Evolutionary conservation across 2,329 filamentous ascomycete genomes (phyloP).

Genomic region (Rugonectria rugulosa): DNA sequence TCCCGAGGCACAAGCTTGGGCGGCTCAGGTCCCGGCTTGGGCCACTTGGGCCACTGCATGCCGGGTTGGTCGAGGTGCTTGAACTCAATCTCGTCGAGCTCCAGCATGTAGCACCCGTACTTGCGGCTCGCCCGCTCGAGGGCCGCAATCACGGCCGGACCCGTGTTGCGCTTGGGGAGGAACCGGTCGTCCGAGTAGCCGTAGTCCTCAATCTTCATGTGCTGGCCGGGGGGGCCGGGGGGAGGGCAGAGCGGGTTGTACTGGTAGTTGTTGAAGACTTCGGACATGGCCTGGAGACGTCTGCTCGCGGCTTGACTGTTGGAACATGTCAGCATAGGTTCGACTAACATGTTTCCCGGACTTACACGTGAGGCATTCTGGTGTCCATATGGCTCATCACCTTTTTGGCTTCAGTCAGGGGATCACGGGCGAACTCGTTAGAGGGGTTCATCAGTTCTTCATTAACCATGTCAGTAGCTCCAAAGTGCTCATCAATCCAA

Average conservation of each 20-base stretch:
- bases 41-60: background rate
- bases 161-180: background rate
- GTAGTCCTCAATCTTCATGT: slow-evolving; percentile 19
- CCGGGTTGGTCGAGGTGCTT: slow-evolving; percentile 2
- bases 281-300: slow-evolving; percentile 30
- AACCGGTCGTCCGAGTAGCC: background rate
- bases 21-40: too few relatives aligned
- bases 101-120: slow-evolving; percentile 34
- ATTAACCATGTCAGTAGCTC: background rate
- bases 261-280: slow-evolving; percentile 18
- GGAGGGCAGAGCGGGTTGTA: slow-evolving; percentile 1
- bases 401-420: background rate
- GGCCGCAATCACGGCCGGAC: slow-evolving; percentile 15
- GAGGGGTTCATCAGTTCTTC: background rate
- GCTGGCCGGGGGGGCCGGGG: background rate
- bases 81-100: slow-evolving; percentile 34
- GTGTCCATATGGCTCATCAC: background rate
- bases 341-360: background rate
- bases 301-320: slow-evolving; percentile 19
- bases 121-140: slow-evolving; percentile 27
- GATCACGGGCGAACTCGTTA: background rate
- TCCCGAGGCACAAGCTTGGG: too few relatives aligned
- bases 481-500: background rate
- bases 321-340: background rate
- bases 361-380: slow-evolving; percentile 3